These are phyloP conservation scores for Lachnellula occidentalis DNA, from an alignment of 2,329 filamentous ascomycete genomes.

Conservation along the genomic window DNA sequence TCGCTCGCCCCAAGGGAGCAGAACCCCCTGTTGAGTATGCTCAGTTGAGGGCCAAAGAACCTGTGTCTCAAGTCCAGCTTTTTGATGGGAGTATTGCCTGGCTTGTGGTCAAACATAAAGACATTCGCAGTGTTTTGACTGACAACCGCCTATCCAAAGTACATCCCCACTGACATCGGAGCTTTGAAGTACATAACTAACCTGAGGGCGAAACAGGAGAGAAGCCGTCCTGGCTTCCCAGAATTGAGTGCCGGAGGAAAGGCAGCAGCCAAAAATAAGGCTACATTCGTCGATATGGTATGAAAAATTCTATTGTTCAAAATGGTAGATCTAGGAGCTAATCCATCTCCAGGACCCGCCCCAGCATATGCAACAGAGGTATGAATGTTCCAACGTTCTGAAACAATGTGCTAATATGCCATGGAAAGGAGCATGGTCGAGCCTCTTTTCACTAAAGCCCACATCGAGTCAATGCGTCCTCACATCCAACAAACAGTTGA, in stretches of 20 bases:
- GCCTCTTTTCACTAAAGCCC: slow-evolving; percentile 36
- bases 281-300: slow-evolving; percentile 46
- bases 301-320: background rate
- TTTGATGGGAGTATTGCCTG: slow-evolving; percentile 42
- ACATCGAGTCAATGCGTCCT: slow-evolving; percentile 37
- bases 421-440: slow-evolving; percentile 40
- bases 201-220: slow-evolving; percentile 25
- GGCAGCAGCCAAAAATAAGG: slow-evolving; percentile 40
- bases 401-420: background rate
- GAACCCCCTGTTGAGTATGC: slow-evolving; percentile 42
- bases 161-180: background rate
- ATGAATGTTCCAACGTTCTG: background rate
- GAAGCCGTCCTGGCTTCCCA: slow-evolving; percentile 39
- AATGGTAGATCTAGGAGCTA: background rate
- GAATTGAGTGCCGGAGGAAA: slow-evolving; percentile 43
- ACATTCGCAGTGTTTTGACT: slow-evolving; percentile 40
- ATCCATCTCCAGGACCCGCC: slow-evolving; percentile 35
- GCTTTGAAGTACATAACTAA: background rate
- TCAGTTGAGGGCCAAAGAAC: slow-evolving; percentile 36
- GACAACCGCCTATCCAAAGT: slow-evolving; percentile 40
- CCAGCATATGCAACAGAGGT: slow-evolving; percentile 42
- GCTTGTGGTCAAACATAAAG: slow-evolving; percentile 43
- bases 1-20: slow-evolving; percentile 35
- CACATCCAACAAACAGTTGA: slow-evolving; percentile 43
- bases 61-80: slow-evolving; percentile 40